Percentiles rank a stretch among this genome's conserved stretches.
Conservation (phyloP, 1,284 basidiomycete genomes). For the Porodaedalea pini region DNA sequence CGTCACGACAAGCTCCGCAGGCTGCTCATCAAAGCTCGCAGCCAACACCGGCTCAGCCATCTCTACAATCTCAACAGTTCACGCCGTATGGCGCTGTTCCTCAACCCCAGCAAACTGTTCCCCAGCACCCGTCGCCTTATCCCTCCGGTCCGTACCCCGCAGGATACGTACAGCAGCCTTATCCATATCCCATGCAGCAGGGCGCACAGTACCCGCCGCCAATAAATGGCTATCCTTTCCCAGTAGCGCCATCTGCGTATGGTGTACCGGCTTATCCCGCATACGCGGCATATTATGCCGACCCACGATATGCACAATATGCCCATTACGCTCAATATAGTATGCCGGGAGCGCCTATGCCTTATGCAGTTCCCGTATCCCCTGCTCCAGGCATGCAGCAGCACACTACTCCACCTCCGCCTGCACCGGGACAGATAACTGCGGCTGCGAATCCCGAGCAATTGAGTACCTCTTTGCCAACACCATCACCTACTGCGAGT, state of each 20-base stretch:
- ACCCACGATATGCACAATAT: constrained; percentile 6
- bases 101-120: background rate
- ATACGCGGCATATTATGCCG: constrained; percentile 13
- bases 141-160: background rate
- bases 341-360: constrained; percentile 1
- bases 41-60: constrained; percentile 1
- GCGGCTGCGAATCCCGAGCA: background rate
- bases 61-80: constrained; percentile 3
- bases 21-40: too few species aligned
- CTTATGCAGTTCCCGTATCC: constrained; percentile 7
- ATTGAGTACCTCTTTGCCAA: background rate
- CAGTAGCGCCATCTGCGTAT: background rate
- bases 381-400: constrained; percentile 4
- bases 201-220: background rate
- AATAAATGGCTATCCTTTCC: background rate
- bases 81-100: constrained; percentile 1
- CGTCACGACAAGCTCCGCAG: background rate
- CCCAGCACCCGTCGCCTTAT: background rate
- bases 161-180: constrained; percentile 1
- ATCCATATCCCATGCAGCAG: constrained; percentile 8
- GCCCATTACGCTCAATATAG: constrained; percentile 1
- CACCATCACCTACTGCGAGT: background rate
- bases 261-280: background rate
- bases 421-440: background rate
- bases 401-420: constrained; percentile 1